phyloP scores from a whole-genome alignment of 2,329 filamentous ascomycete genomes.

The Alternaria rosae region DNA sequence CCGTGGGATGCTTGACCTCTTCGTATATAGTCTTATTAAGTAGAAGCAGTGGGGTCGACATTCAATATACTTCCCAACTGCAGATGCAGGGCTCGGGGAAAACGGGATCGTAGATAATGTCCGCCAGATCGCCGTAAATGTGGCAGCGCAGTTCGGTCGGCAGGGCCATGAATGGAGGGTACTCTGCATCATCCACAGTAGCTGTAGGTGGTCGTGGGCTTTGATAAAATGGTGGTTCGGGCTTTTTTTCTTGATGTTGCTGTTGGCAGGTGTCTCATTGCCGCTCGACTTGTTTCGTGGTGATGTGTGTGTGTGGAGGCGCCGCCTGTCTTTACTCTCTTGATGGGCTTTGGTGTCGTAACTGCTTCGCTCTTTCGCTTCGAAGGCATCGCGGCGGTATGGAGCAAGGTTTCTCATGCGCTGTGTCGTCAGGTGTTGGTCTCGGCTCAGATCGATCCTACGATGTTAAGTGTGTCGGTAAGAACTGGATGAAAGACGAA shows the following conservation, averaged over 20 bases:
- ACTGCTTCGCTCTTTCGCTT: not conserved
- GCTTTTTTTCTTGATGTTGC: not conserved
- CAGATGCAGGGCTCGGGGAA: not conserved
- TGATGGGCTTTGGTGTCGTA: not conserved
- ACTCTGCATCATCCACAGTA: not conserved
- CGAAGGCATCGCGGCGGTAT: not conserved
- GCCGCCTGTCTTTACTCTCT: not conserved
- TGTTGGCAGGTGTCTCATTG: not conserved
- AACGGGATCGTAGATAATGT: not conserved
- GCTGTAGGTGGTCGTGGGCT: not conserved
- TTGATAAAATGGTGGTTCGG: not conserved
- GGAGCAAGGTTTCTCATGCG: not conserved
- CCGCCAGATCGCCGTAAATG: not conserved
- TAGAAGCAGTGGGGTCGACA: not conserved
- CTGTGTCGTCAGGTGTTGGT: not conserved
- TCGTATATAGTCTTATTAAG: constrained; percentile 1
- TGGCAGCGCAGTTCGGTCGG: not conserved
- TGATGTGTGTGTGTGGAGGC: not conserved
- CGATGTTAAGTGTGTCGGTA: not conserved
- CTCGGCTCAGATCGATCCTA: not conserved
- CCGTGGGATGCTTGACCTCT: not conserved
- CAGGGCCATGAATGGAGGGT: not conserved
- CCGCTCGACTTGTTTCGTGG: not conserved
- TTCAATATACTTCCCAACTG: not conserved
- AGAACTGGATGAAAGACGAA: not conserved